A percentile compares a stretch with the other conserved stretches of the same genome.
Evolutionary conservation across 805 yeast genomes (phyloP).

Genomic region (Cyberlindnera nakhonratchasimensis): DNA sequence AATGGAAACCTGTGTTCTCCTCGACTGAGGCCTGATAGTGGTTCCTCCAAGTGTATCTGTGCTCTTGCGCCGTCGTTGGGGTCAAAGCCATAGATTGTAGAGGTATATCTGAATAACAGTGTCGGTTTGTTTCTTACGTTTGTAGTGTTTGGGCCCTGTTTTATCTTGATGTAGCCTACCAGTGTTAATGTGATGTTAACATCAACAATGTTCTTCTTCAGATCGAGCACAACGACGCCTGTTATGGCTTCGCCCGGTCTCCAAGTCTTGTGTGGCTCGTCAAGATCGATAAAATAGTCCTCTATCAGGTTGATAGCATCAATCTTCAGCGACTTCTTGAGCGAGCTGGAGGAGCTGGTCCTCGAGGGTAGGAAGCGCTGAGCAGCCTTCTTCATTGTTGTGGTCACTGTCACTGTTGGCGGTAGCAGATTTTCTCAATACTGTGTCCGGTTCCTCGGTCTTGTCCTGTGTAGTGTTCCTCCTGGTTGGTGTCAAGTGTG

Average conservation of each 20-base stretch:
- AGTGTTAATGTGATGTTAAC: conserved; percentile 51
- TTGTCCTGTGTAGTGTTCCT: no score
- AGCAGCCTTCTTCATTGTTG: conserved; percentile 26
- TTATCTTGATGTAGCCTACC: conserved; percentile 54
- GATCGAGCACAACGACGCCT: conserved; percentile 58
- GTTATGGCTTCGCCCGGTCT: conserved; percentile 74
- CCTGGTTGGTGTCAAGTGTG: no score
- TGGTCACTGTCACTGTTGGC: background rate
- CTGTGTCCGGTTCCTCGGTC: no score
- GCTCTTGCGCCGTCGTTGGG: conserved; percentile 15
- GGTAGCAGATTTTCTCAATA: no score
- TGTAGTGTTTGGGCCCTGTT: conserved; percentile 45
- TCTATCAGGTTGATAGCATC: conserved; percentile 38
- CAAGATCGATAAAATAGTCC: conserved; percentile 68
- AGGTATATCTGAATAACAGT: conserved; percentile 54
- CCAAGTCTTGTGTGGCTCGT: conserved; percentile 73
- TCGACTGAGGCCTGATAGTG: conserved; percentile 50
- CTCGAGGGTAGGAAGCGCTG: conserved; percentile 27
- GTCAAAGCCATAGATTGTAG: conserved; percentile 51
- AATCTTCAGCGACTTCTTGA: conserved; percentile 25
- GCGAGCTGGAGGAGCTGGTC: conserved; percentile 15
- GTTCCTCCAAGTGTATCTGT: conserved; percentile 11
- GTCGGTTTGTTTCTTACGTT: conserved; percentile 51
- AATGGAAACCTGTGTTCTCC: conserved; percentile 92
- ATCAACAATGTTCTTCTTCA: conserved; percentile 54